phyloP scores from a whole-genome alignment of 495 filamentous ascomycete species.

The Aspergillus bertholletiae region DNA sequence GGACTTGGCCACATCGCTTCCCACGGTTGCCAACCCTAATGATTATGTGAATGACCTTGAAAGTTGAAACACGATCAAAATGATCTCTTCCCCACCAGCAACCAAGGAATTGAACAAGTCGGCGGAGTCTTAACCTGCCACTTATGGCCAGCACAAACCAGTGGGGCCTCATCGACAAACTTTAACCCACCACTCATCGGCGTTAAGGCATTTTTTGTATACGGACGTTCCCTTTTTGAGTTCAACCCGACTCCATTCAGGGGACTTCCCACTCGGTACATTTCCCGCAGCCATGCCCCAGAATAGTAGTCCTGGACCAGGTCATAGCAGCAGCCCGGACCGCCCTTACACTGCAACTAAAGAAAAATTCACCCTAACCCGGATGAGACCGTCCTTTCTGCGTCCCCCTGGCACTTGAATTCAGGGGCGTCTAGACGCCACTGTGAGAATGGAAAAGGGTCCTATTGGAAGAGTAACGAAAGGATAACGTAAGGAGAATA shows the following conservation, averaged over 20 bases:
- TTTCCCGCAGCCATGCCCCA: constrained; percentile 1
- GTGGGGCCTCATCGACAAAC: constrained; percentile 1
- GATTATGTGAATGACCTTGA: background rate
- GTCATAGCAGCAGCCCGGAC: background rate
- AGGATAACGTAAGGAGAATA: no score
- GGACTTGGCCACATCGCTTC: no score
- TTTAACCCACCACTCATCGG: no score
- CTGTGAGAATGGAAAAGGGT: no score
- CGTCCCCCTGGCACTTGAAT: no score
- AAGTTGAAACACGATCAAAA: background rate
- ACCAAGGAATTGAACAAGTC: constrained; percentile 1
- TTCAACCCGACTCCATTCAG: background rate
- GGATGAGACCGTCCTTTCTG: background rate
- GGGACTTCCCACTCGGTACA: background rate
- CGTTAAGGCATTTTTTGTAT: no score
- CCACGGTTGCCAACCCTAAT: no score
- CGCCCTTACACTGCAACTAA: background rate
- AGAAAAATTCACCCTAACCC: background rate
- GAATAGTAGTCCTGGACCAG: background rate
- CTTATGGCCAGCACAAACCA: background rate
- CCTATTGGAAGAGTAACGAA: no score
- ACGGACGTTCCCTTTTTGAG: background rate
- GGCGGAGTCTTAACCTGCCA: background rate
- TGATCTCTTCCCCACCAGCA: background rate
- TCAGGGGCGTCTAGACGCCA: no score